Evolutionary conservation across 163 green algal species (phyloP).

Genomic region (Scenedesmus sp.): DNA sequence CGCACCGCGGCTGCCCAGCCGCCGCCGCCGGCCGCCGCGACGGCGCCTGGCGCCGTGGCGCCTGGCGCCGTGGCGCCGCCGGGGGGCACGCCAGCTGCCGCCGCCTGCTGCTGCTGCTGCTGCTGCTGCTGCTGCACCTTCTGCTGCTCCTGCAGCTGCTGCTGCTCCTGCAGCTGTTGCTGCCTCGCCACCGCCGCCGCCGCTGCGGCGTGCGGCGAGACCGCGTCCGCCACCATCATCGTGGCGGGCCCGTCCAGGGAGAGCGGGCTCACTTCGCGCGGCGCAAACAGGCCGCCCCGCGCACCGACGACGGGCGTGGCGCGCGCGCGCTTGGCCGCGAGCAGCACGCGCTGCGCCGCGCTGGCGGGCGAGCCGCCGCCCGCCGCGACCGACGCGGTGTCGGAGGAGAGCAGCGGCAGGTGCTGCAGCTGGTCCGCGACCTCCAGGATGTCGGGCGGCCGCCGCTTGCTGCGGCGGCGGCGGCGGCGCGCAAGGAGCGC

Average conservation of each 20-base stretch:
- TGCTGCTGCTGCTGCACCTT: neutral
- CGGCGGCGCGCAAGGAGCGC: neutral
- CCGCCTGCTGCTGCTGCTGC: constrained; percentile 12
- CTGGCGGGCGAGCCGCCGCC: neutral
- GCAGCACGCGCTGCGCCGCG: neutral
- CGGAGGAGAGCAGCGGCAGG: constrained; percentile 13
- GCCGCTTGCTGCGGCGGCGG: constrained; percentile 44
- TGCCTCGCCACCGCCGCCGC: neutral
- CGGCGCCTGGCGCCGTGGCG: no score
- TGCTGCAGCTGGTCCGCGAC: constrained; percentile 47
- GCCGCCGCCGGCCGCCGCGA: no score
- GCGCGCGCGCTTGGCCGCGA: constrained; percentile 10
- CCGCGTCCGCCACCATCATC: no score
- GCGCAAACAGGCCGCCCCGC: neutral
- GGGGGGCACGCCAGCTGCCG: neutral
- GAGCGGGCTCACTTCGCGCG: no score
- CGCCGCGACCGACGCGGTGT: neutral
- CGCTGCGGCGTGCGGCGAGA: neutral
- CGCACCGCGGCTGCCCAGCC: no score
- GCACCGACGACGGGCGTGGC: no score
- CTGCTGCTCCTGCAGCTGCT: constrained; percentile 10
- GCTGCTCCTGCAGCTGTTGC: neutral
- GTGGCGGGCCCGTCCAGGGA: no score
- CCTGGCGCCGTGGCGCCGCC: neutral
- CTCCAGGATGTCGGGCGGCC: constrained; percentile 32